Conservation (phyloP, 2,329 filamentous ascomycete species). For the Pseudogymnoascus sp. region DNA sequence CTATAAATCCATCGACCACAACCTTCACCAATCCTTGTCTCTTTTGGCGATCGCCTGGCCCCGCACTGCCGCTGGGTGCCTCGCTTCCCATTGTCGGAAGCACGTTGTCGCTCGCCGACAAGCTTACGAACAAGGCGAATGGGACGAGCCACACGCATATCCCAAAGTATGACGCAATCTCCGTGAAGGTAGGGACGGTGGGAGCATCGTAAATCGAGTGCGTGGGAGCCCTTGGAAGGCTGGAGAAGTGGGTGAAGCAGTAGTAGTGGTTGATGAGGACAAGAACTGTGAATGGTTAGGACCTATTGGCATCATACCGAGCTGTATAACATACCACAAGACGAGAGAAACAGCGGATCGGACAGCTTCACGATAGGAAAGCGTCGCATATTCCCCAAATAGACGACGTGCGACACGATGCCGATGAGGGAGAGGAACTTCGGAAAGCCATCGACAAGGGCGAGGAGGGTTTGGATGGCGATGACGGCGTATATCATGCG, state of each 20-base stretch:
- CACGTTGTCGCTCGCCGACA: slow-evolving; percentile 92
- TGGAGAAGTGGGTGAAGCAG: slow-evolving; percentile 91
- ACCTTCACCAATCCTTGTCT: slow-evolving; percentile 60
- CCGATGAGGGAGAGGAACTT: slow-evolving; percentile 65
- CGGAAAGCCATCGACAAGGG: slow-evolving; percentile 79
- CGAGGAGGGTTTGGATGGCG: slow-evolving; percentile 63
- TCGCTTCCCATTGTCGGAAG: slow-evolving; percentile 85
- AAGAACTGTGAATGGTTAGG: slow-evolving; percentile 43
- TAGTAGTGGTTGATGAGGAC: slow-evolving; percentile 88
- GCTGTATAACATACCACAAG: slow-evolving; percentile 55
- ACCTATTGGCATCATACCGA: slow-evolving; percentile 17
- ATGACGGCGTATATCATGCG: slow-evolving; percentile 80
- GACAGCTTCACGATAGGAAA: slow-evolving; percentile 74
- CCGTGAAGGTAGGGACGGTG: slow-evolving; percentile 66
- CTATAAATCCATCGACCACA: slow-evolving; percentile 50
- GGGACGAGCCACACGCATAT: slow-evolving; percentile 95
- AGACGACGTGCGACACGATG: slow-evolving; percentile 73
- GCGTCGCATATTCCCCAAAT: slow-evolving; percentile 73
- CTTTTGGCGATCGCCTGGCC: slow-evolving; percentile 35
- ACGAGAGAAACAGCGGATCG: slow-evolving; percentile 77
- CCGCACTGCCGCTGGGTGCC: slow-evolving; percentile 32
- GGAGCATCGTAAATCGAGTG: slow-evolving; percentile 54
- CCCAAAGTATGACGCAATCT: slow-evolving; percentile 94
- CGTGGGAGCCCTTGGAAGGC: slow-evolving; percentile 48
- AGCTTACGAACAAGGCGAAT: slow-evolving; percentile 86